Evolutionary conservation across 495 filamentous ascomycete genomes (phyloP).

Genomic region (Letharia lupina): DNA sequence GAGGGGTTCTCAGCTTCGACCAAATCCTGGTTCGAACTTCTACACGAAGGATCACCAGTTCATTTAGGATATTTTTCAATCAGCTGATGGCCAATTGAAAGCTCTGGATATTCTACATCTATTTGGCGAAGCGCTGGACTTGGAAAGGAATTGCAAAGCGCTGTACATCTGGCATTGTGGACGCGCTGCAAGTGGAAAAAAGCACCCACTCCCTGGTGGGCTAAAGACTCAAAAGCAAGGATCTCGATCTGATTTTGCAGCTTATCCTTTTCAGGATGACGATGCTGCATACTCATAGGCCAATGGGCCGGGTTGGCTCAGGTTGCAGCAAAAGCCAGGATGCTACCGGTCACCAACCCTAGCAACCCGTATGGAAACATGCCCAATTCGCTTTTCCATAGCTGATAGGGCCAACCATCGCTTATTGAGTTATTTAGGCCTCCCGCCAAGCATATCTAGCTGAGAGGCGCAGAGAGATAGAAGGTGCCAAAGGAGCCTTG

Average conservation of each 20-base stretch:
- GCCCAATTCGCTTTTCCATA: neutral
- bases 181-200: neutral
- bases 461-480: neutral
- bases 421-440: neutral
- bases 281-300: neutral
- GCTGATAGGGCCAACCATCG: conserved; percentile 5
- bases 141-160: neutral
- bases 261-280: neutral
- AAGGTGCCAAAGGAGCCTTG: too few relatives aligned
- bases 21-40: neutral
- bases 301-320: conserved; percentile 1
- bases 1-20: neutral
- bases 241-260: neutral
- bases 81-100: neutral
- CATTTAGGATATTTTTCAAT: neutral
- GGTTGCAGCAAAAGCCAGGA: neutral
- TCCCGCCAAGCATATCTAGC: neutral
- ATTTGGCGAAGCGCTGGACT: conserved; percentile 2
- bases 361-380: neutral
- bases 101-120: neutral
- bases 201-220: neutral
- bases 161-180: conserved; percentile 1
- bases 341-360: neutral
- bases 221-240: neutral
- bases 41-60: neutral